phyloP scores from a whole-genome alignment of 345 rosid species.

The Microcos paniculata region DNA sequence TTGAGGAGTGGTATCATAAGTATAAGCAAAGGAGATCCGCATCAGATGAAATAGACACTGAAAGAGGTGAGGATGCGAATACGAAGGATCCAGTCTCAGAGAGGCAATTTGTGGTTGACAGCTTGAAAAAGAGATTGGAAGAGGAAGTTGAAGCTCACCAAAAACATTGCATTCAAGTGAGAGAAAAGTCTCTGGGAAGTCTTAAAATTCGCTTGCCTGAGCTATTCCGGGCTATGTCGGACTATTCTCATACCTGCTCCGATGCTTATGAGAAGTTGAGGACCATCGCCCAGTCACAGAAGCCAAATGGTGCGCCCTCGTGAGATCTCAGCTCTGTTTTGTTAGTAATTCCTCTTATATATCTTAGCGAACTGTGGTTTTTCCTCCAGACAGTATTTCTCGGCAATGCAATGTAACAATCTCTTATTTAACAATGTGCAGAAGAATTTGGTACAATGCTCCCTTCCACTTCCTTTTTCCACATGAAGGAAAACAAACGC shows the following conservation, averaged over 20 bases:
- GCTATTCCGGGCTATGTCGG: slow-evolving; percentile 76
- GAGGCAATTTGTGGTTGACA: slow-evolving; percentile 67
- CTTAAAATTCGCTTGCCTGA: slow-evolving; percentile 82
- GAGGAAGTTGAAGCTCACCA: slow-evolving; percentile 67
- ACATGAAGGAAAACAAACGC: not conserved
- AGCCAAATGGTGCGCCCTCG: slow-evolving; percentile 21
- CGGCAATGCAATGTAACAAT: not conserved
- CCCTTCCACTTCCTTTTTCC: not conserved
- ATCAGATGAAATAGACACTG: slow-evolving; percentile 42
- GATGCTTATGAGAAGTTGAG: slow-evolving; percentile 68
- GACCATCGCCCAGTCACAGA: slow-evolving; percentile 36
- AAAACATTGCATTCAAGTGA: slow-evolving; percentile 80
- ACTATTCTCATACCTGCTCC: slow-evolving; percentile 64
- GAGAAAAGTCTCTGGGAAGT: slow-evolving; percentile 85
- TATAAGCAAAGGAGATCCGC: slow-evolving; percentile 56
- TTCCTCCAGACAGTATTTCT: not conserved
- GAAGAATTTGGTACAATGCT: not conserved
- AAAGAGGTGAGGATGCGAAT: slow-evolving; percentile 52
- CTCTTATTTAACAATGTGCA: not conserved
- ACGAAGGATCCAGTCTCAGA: slow-evolving; percentile 66
- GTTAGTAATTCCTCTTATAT: not conserved
- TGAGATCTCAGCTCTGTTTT: not conserved
- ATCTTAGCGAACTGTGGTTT: not conserved
- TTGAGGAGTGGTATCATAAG: slow-evolving; percentile 86
- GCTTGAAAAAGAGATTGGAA: slow-evolving; percentile 67